Conservation (phyloP, 192 early-diverging fungal genomes). For the Backusella tuberculispora region DNA sequence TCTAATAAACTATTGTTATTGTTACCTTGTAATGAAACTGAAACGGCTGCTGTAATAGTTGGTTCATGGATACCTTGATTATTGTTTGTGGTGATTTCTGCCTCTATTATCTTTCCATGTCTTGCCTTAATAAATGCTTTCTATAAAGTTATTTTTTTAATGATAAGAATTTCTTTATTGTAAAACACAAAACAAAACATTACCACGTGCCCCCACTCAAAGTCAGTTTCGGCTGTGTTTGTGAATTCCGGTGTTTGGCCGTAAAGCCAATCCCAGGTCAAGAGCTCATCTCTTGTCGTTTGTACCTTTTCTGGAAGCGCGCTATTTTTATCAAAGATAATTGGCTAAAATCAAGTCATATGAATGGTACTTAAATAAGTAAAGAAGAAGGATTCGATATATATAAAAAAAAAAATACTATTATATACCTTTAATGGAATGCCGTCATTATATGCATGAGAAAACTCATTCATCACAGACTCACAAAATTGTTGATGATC, state of each 20-base stretch:
- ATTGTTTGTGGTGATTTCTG: constrained; percentile 19
- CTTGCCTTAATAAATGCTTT: constrained; percentile 25
- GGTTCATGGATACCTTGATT: constrained; percentile 28
- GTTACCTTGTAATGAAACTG: constrained; percentile 34
- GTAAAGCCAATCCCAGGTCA: constrained; percentile 88
- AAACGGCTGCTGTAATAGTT: constrained; percentile 30
- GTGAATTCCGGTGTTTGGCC: constrained; percentile 92
- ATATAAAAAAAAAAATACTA: background rate
- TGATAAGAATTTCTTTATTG: background rate
- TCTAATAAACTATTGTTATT: background rate
- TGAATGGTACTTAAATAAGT: background rate
- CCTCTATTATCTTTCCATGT: constrained; percentile 35
- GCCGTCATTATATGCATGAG: constrained; percentile 52
- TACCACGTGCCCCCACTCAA: constrained; percentile 63
- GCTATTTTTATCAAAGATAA: constrained; percentile 29
- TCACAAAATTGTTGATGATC: constrained; percentile 86
- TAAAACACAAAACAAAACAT: constrained; percentile 5
- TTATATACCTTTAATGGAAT: constrained; percentile 21
- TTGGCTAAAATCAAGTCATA: constrained; percentile 24
- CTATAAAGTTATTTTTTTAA: constrained; percentile 1
- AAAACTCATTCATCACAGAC: constrained; percentile 74
- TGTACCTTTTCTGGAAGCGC: constrained; percentile 31
- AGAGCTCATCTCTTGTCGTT: constrained; percentile 45
- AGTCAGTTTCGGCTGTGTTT: constrained; percentile 52
- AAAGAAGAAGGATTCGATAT: background rate